Percentiles rank a stretch among this genome's conserved stretches.
phyloP scores from a whole-genome alignment of 2,329 filamentous ascomycete species.

The Colletotrichum sp. region DNA sequence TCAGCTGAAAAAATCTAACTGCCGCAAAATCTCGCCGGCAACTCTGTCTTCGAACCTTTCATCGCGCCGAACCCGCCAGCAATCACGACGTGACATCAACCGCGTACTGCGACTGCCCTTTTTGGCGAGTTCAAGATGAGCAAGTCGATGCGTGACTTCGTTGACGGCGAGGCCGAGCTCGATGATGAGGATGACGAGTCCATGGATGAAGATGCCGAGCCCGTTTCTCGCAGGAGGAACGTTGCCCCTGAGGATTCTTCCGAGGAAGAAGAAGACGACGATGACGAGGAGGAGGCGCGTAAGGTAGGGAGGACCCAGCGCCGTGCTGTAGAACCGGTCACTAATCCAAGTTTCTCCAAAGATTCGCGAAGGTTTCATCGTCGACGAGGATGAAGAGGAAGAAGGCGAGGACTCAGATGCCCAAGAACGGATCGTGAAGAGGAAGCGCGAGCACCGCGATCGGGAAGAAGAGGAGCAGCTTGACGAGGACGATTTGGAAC shows the following conservation, averaged over 20 bases:
- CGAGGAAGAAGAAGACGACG: slow-evolving; percentile 91
- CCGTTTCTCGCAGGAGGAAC: slow-evolving; percentile 39
- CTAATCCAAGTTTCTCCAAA: slow-evolving; percentile 37
- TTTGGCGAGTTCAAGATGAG: slow-evolving; percentile 53
- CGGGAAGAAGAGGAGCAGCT: slow-evolving; percentile 87
- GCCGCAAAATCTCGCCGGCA: background rate
- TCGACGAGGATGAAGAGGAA: slow-evolving; percentile 85
- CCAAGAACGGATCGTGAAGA: slow-evolving; percentile 64
- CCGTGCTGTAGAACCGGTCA: slow-evolving; percentile 19
- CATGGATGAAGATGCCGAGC: slow-evolving; percentile 76
- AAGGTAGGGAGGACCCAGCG: slow-evolving; percentile 58
- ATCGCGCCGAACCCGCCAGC: background rate
- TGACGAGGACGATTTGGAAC: slow-evolving; percentile 94
- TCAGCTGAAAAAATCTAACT: background rate
- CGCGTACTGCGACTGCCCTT: background rate
- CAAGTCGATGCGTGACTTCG: slow-evolving; percentile 72
- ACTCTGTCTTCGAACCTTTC: background rate
- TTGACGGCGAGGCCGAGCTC: slow-evolving; percentile 85
- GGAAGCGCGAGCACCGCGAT: slow-evolving; percentile 78
- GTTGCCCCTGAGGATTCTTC: slow-evolving; percentile 78
- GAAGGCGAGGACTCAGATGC: slow-evolving; percentile 64
- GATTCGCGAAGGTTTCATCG: slow-evolving; percentile 95
- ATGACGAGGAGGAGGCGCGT: slow-evolving; percentile 84
- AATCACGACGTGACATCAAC: background rate
- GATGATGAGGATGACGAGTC: slow-evolving; percentile 87